Evolutionary conservation across 108 stramenopile genomes (phyloP), one percentile per base, ranked within the genome.

Genomic region (Nitzschia sp.): DNA sequence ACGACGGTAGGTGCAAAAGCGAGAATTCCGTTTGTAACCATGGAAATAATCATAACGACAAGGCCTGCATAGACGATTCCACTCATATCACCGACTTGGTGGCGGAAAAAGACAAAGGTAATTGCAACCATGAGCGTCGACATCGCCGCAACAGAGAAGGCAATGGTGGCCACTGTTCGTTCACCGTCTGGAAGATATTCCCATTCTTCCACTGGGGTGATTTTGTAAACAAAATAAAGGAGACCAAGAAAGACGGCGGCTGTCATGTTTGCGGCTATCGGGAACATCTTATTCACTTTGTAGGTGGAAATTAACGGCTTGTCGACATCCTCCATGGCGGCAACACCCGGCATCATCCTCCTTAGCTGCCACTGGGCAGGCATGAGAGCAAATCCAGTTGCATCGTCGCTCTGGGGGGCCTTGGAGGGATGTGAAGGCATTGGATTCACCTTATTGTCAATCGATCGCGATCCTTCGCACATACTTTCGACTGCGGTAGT

Each of bases 1-100:
- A 88, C 80, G 23, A 76, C 71, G 0, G 79, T 82, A 6, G 84
- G 82, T 42, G 55, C 46, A 24, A 48, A 32, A 4, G 51, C 34
- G 18, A 46, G 18, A 8, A 25, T 53, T 11, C 19, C 49, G n/a
- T 30, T 66, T 15, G 47, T 66, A 5, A 13, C 51, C 25, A 32
- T 66, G 13, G 64, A 23, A 17, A 66, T 31, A 11, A 17, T 24
- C 18, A 18, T 53, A 23, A 49, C 29, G 18, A 28, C 51, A n/a
- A 46, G 24, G n/a, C 24, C 53, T 55, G 66, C 66, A 8, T 19
- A 46, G 3, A 21, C 49, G 49, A 51, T 51, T 9, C 49, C 49
- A 23, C 49, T 58, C 5, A 58, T 32, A 15, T 29, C n/a, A 6
- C 56, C 56, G 28, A 58, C 5, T 23, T 58, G 13, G 4, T 33